Evolutionary conservation across 306 rosid genomes (phyloP), one percentile per base, ranked within the genome.

Genomic region (Cucurbita argyrosperma): DNA sequence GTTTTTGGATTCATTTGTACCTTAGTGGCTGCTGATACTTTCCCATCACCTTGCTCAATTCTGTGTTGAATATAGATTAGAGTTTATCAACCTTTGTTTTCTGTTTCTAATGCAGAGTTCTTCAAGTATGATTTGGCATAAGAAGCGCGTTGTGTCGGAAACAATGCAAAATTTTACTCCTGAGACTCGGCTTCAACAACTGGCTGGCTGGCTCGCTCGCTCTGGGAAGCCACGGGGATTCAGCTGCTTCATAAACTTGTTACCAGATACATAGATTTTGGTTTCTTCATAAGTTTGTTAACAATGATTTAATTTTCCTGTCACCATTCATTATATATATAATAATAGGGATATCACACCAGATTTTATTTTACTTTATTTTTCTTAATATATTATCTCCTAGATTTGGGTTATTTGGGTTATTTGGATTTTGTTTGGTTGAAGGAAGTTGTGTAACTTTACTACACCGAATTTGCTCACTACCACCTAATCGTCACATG

Each of bases 371-470:
- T 21, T 65, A 65, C 21, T 65, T 67, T 67, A 19, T 67, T 45
- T 45, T 6, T 68, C 73, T 23, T 49, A 49, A 66, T 66, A 42
- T 67, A 68, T 72, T 18, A 55, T 53, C 59, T 58, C 74, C 62
- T 53, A 54, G 37, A 40, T 52, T 54, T 53, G 76, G 49, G 35
- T 72, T 21, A 16, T 49, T 37, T 71, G 23, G 49, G 21, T 19
- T n/a, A n/a, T n/a, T n/a, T n/a, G n/a, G n/a, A 71, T 16, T 72
- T 72, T 72, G 76, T 72, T 53, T 54, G 62, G 63, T 72, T 26
- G 76, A 70, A 7, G 74, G 23, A 21, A 21, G 23, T 21, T 21
- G 23, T 72, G 58, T 70, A 70, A 72, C 19, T 39, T 72, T 37
- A 38, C 50, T 53, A 53, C 63, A 53, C 5, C 61, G 26, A 26